Percentiles rank a stretch among this genome's conserved stretches.
Conservation (phyloP, 2,329 filamentous ascomycete genomes). For the Microascus cirrosus region DNA sequence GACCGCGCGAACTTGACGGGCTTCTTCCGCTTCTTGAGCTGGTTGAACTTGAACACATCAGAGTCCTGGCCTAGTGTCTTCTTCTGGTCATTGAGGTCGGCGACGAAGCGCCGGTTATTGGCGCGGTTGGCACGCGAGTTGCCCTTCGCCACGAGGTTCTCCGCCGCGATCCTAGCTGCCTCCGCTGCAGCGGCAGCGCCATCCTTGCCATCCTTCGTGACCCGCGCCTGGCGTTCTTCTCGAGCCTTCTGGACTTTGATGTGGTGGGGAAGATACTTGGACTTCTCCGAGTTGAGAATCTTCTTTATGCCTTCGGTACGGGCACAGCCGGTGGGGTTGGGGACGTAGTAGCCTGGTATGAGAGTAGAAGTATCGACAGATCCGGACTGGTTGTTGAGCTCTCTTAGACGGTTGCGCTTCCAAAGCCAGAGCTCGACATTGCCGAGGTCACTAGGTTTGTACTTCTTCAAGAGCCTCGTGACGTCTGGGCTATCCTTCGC, state of each 20-base stretch:
- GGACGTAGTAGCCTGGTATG: conserved; percentile 65
- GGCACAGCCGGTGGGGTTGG: conserved; percentile 74
- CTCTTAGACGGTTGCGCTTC: conserved; percentile 42
- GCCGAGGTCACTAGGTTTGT: conserved; percentile 28
- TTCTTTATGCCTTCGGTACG: conserved; percentile 90
- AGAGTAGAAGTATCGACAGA: conserved; percentile 20
- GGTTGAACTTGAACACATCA: conserved; percentile 93
- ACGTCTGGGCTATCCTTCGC: conserved; percentile 36
- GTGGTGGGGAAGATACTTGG: conserved; percentile 93
- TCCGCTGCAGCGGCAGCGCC: conserved; percentile 55
- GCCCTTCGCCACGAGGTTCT: conserved; percentile 74
- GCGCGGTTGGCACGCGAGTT: conserved; percentile 89
- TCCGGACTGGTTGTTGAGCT: conserved; percentile 34
- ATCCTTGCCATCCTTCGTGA: conserved; percentile 56
- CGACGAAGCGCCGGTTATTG: conserved; percentile 88
- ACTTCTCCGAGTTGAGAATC: conserved; percentile 95
- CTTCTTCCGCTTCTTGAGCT: conserved; percentile 99
- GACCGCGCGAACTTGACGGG: conserved; percentile 95
- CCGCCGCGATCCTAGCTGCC: conserved; percentile 60
- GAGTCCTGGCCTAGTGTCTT: conserved; percentile 73
- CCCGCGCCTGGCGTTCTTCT: conserved; percentile 77
- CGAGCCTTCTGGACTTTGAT: conserved; percentile 89
- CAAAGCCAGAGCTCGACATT: conserved; percentile 46
- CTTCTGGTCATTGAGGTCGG: conserved; percentile 92
- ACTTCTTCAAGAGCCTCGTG: conserved; percentile 35